Percentiles rank a stretch among this genome's conserved stretches.
Conservation (phyloP, 495 filamentous ascomycete genomes). For the Tuber borchii region DNA sequence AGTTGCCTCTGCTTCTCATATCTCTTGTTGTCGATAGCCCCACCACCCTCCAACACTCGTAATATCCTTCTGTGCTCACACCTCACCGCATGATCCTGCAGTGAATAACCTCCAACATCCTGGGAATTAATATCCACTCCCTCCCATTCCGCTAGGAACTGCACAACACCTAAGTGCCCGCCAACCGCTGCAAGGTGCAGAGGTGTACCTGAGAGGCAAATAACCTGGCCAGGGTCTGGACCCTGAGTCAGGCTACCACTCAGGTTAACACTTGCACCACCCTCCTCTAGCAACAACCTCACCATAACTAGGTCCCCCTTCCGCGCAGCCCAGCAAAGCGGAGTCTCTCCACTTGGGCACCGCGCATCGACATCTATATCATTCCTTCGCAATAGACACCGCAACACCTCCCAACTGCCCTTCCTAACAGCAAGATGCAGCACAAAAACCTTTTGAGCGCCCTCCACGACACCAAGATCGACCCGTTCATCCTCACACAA, state of each 20-base stretch:
- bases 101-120: neutral
- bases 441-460: neutral
- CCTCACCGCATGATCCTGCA: neutral
- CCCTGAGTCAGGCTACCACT: neutral
- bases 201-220: neutral
- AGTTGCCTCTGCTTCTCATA: neutral
- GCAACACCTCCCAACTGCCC: neutral
- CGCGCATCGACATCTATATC: neutral
- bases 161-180: neutral
- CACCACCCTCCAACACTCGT: neutral
- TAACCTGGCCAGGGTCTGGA: neutral
- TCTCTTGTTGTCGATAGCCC: neutral
- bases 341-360: neutral
- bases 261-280: neutral
- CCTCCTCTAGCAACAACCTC: neutral
- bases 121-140: neutral
- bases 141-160: neutral
- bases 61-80: neutral
- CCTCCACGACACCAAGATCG: neutral
- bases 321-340: neutral
- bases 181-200: neutral
- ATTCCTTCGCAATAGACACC: neutral
- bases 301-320: neutral
- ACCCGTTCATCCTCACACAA: neutral
- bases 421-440: neutral